Conservation (phyloP, 345 rosid genomes). For the Sisymbrium irio region DNA sequence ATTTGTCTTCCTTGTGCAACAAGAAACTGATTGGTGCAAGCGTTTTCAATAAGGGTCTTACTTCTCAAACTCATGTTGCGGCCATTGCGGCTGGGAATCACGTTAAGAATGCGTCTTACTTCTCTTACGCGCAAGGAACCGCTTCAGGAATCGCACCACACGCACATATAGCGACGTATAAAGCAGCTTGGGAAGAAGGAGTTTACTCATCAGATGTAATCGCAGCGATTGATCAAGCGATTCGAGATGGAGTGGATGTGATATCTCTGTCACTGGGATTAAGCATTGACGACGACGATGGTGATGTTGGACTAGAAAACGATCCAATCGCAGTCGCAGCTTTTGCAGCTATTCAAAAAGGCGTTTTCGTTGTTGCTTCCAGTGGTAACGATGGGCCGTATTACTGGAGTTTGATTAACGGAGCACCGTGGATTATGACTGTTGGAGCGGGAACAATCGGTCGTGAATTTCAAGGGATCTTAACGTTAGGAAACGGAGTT, state of each 20-base stretch:
- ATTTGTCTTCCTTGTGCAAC: slow-evolving; percentile 42
- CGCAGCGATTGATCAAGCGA: slow-evolving; percentile 70
- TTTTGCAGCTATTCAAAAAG: slow-evolving; percentile 52
- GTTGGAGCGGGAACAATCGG: slow-evolving; percentile 43
- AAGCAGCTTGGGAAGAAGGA: slow-evolving; percentile 47
- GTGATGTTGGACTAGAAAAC: slow-evolving; percentile 5
- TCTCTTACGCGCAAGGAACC: slow-evolving; percentile 45
- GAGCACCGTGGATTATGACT: slow-evolving; percentile 47
- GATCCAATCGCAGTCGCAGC: slow-evolving; percentile 57
- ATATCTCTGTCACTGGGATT: slow-evolving; percentile 60
- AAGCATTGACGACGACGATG: slow-evolving; percentile 1
- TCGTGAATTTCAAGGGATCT: slow-evolving; percentile 32
- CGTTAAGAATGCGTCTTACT: slow-evolving; percentile 39
- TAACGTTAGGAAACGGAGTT: slow-evolving; percentile 42
- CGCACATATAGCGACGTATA: slow-evolving; percentile 42
- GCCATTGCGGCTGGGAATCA: slow-evolving; percentile 48
- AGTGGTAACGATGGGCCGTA: slow-evolving; percentile 58
- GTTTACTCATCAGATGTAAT: slow-evolving; percentile 47
- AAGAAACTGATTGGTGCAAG: slow-evolving; percentile 47
- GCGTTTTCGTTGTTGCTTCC: slow-evolving; percentile 48
- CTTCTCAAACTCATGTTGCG: slow-evolving; percentile 52
- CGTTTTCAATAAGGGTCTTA: slow-evolving; percentile 38
- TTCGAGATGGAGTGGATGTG: slow-evolving; percentile 62
- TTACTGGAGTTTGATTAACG: slow-evolving; percentile 43
- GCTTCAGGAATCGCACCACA: slow-evolving; percentile 47